Percentiles rank a stretch among this genome's conserved stretches.
These are phyloP conservation scores for Trichocladium antarcticum DNA, from an alignment of 495 filamentous ascomycete genomes.

Conservation along the genomic window DNA sequence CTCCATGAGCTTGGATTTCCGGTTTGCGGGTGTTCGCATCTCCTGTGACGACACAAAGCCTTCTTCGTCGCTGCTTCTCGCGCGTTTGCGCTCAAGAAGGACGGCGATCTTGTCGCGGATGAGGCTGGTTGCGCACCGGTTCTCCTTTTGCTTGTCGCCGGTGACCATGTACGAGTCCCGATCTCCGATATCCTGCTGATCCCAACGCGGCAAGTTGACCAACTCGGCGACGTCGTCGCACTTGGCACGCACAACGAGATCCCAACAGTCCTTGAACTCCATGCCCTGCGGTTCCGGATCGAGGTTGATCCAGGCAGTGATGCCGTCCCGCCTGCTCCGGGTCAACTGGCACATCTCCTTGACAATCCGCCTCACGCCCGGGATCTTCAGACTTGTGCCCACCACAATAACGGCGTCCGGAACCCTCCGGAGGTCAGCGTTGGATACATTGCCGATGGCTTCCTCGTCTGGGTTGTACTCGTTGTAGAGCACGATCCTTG, in stretches of 20 bases:
- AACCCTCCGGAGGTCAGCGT: constrained; percentile 66
- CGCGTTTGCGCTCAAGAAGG: constrained; percentile 25
- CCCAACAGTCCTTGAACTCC: constrained; percentile 86
- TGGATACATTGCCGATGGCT: constrained; percentile 83
- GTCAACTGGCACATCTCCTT: constrained; percentile 80
- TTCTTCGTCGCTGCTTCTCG: constrained; percentile 18
- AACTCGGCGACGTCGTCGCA: constrained; percentile 78
- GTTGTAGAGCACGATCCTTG: constrained; percentile 93
- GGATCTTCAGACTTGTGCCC: constrained; percentile 89
- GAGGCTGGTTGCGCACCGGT: constrained; percentile 21
- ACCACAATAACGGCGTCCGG: constrained; percentile 91
- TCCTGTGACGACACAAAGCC: constrained; percentile 7
- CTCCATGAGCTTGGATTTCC: constrained; percentile 15
- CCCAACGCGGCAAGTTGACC: constrained; percentile 63
- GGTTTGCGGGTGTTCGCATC: constrained; percentile 11
- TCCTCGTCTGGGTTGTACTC: constrained; percentile 94
- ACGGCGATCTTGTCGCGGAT: constrained; percentile 32
- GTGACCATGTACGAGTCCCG: constrained; percentile 28
- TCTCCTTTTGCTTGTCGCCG: constrained; percentile 32
- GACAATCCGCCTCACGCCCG: constrained; percentile 78
- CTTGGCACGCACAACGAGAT: constrained; percentile 74
- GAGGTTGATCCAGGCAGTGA: constrained; percentile 90
- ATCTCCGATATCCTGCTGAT: constrained; percentile 45
- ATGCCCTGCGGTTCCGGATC: constrained; percentile 68
- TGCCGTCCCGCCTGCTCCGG: constrained; percentile 68